These are phyloP conservation scores for Rhinocladiella mackenziei DNA, from an alignment of 2,329 filamentous ascomycete genomes.

Conservation along the genomic window DNA sequence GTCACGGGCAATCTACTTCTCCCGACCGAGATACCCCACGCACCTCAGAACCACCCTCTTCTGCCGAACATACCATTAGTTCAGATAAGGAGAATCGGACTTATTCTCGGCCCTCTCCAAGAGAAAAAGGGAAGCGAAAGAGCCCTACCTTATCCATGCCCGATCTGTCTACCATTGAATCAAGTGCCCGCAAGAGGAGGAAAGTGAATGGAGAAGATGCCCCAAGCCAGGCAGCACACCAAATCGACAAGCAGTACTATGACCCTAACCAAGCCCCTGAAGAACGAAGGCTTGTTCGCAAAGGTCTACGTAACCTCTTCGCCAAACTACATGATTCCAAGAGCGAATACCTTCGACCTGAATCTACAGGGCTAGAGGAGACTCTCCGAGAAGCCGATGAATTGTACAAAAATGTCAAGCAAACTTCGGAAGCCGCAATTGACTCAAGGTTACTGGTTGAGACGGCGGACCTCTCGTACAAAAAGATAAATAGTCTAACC, in stretches of 20 bases:
- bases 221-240: slow-evolving; percentile 34
- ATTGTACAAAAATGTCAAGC: slow-evolving; percentile 66
- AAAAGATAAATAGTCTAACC: slow-evolving; percentile 69
- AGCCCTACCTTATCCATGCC: slow-evolving; percentile 29
- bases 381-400: slow-evolving; percentile 64
- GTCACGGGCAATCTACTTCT: slow-evolving; percentile 26
- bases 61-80: slow-evolving; percentile 36
- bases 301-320: slow-evolving; percentile 64
- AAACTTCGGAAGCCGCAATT: slow-evolving; percentile 85
- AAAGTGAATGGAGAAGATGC: slow-evolving; percentile 34
- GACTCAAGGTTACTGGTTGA: slow-evolving; percentile 83
- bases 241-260: slow-evolving; percentile 54
- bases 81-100: slow-evolving; percentile 51
- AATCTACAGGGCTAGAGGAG: slow-evolving; percentile 61
- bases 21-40: slow-evolving; percentile 13
- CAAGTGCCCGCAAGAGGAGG: slow-evolving; percentile 42
- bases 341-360: slow-evolving; percentile 65
- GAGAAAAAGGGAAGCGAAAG: slow-evolving; percentile 43
- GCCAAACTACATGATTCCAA: slow-evolving; percentile 58
- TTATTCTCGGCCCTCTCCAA: slow-evolving; percentile 20
- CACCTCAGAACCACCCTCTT: slow-evolving; percentile 13
- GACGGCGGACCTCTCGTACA: slow-evolving; percentile 73
- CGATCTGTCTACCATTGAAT: slow-evolving; percentile 24
- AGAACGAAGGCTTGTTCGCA: slow-evolving; percentile 67
- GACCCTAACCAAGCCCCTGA: slow-evolving; percentile 78